These are phyloP conservation scores for Sclerotinia sclerotiorum DNA, from an alignment of 2,329 filamentous ascomycete genomes.

Conservation along the genomic window DNA sequence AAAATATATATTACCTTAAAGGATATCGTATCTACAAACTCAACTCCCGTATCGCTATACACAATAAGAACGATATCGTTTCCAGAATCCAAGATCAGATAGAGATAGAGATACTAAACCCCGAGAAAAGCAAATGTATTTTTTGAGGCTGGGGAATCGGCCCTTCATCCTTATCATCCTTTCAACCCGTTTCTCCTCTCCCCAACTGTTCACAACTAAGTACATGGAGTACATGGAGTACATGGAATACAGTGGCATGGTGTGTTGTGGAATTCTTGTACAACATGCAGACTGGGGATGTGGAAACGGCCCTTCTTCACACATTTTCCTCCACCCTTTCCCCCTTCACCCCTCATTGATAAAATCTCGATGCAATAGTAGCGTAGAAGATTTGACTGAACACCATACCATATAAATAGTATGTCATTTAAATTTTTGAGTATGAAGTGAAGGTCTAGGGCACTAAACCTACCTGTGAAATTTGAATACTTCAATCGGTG, in stretches of 20 bases:
- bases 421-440: neutral
- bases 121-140: too few relatives aligned
- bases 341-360: neutral
- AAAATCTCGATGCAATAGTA: neutral
- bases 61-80: too few relatives aligned
- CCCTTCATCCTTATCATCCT: neutral
- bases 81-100: too few relatives aligned
- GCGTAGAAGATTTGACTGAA: neutral
- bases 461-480: neutral
- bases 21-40: too few relatives aligned
- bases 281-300: constrained; percentile 3
- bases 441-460: too few relatives aligned
- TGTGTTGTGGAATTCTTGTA: neutral
- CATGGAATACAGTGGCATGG: neutral
- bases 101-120: too few relatives aligned
- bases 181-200: neutral
- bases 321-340: neutral
- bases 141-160: too few relatives aligned
- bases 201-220: neutral
- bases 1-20: too few relatives aligned
- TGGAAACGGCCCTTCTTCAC: constrained; percentile 8
- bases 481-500: neutral
- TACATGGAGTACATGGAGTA: too few relatives aligned
- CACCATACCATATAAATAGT: neutral
- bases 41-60: too few relatives aligned